Conservation (phyloP, 2,329 filamentous ascomycete species). For the Bimuria novae-zelandiae region DNA sequence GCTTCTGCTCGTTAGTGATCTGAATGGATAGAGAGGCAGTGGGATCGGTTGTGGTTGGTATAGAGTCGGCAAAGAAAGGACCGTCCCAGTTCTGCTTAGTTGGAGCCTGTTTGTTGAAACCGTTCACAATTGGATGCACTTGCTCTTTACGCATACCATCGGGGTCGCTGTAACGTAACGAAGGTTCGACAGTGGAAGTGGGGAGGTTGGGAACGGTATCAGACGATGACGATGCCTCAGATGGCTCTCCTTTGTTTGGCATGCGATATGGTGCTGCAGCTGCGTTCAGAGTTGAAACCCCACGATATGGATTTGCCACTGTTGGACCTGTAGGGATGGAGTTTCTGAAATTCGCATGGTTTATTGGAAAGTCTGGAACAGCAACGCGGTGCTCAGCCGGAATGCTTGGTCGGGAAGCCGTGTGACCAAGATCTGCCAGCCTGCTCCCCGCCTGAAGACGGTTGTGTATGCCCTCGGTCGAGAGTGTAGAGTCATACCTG, state of each 20-base stretch:
- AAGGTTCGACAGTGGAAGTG: conserved; percentile 1
- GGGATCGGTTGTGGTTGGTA: conserved; percentile 34
- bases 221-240: conserved; percentile 14
- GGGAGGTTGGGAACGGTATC: conserved; percentile 14
- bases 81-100: conserved; percentile 44
- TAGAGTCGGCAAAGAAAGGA: conserved; percentile 43
- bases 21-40: conserved; percentile 28
- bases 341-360: conserved; percentile 15
- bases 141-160: conserved; percentile 23
- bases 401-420: conserved; percentile 27
- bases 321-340: conserved; percentile 23
- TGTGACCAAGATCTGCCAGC: conserved; percentile 31
- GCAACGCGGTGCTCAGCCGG: conserved; percentile 37
- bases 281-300: conserved; percentile 22
- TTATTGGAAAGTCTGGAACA: conserved; percentile 21
- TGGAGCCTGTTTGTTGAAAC: conserved; percentile 28
- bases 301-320: conserved; percentile 29
- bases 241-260: neutral
- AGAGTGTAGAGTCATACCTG: neutral
- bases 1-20: conserved; percentile 39
- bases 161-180: conserved; percentile 35
- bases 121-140: conserved; percentile 29
- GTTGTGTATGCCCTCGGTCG: conserved; percentile 14
- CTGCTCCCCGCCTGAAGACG: conserved; percentile 29
- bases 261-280: conserved; percentile 22